Evolutionary conservation across 2,329 filamentous ascomycete genomes (phyloP).

Genomic region (Hypoxylon sp.): DNA sequence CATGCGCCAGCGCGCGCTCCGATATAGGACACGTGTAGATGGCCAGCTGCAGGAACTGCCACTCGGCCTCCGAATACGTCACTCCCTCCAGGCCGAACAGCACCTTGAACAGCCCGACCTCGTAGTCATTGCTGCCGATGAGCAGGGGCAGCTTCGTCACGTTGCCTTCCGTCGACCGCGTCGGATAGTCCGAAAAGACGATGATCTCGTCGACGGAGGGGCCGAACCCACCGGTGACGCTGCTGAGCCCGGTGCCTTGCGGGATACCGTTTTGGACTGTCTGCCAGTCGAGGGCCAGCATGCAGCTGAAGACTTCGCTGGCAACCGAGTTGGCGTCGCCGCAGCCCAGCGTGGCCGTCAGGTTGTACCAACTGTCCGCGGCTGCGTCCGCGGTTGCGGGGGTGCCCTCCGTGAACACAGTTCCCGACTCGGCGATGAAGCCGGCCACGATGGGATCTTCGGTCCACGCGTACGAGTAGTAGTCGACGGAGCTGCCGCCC

Average conservation of each 20-base stretch:
- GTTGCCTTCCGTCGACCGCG: background rate
- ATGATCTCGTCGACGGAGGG: conserved; percentile 11
- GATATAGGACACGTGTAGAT: conserved; percentile 3
- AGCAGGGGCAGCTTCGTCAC: conserved; percentile 8
- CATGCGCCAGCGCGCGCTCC: conserved; percentile 4
- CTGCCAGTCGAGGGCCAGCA: conserved; percentile 1
- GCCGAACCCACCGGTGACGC: conserved; percentile 4
- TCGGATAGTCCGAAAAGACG: conserved; percentile 15
- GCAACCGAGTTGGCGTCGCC: conserved; percentile 6
- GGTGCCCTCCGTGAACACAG: conserved; percentile 4
- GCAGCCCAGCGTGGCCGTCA: conserved; percentile 6
- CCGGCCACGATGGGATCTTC: conserved; percentile 20
- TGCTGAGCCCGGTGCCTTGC: background rate
- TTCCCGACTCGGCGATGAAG: conserved; percentile 28
- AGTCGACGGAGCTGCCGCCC: conserved; percentile 35
- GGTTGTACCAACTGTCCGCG: background rate
- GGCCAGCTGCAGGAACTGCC: conserved; percentile 1
- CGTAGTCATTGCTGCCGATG: conserved; percentile 13
- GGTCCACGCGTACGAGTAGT: conserved; percentile 10
- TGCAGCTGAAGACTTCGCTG: conserved; percentile 11
- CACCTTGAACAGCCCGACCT: conserved; percentile 14
- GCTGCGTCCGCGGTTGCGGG: conserved; percentile 3
- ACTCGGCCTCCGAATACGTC: conserved; percentile 5
- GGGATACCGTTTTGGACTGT: background rate
- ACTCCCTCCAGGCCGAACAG: background rate